phyloP scores from a whole-genome alignment of 495 filamentous ascomycete genomes.

The Pseudotulostoma volvatum region DNA sequence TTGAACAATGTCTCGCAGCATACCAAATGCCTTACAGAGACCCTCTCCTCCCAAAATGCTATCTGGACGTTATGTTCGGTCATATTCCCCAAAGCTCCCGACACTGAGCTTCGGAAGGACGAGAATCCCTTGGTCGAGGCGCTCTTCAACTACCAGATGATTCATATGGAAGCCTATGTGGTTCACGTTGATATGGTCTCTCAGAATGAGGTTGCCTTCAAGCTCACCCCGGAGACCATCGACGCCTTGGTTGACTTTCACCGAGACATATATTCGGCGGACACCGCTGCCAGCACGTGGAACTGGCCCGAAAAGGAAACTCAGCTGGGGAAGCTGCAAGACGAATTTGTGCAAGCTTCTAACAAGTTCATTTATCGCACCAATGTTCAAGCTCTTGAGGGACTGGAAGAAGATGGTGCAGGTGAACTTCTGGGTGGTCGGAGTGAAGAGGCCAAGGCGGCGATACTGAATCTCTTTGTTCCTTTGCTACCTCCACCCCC shows the following conservation, averaged over 20 bases:
- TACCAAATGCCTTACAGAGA: slow-evolving; percentile 91
- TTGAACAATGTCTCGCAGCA: slow-evolving; percentile 96
- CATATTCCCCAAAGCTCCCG: slow-evolving; percentile 83
- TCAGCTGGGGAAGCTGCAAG: slow-evolving; percentile 93
- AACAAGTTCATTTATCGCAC: slow-evolving; percentile 97
- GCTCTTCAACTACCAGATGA: slow-evolving; percentile 83
- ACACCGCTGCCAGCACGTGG: slow-evolving; percentile 77
- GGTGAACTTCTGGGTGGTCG: slow-evolving; percentile 84
- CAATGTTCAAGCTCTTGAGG: slow-evolving; percentile 77
- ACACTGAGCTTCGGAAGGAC: slow-evolving; percentile 72
- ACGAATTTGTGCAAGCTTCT: slow-evolving; percentile 90
- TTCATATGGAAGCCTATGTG: slow-evolving; percentile 93
- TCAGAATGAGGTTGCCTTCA: slow-evolving; percentile 94
- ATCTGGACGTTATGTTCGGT: slow-evolving; percentile 94
- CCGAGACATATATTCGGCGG: slow-evolving; percentile 88
- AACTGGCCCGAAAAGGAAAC: slow-evolving; percentile 94
- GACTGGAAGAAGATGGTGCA: slow-evolving; percentile 89
- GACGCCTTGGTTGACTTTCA: slow-evolving; percentile 90
- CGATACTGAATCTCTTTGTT: slow-evolving; percentile 70
- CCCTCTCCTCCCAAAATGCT: slow-evolving; percentile 73
- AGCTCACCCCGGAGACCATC: slow-evolving; percentile 94
- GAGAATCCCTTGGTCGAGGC: slow-evolving; percentile 79
- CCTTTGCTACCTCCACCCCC: slow-evolving; percentile 87
- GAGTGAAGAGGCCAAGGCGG: slow-evolving; percentile 84
- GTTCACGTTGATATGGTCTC: slow-evolving; percentile 99